Percentiles rank a stretch among this genome's conserved stretches.
These are phyloP conservation scores for Auricularia cornea DNA, from an alignment of 768 basidiomycete species.

Conservation along the genomic window DNA sequence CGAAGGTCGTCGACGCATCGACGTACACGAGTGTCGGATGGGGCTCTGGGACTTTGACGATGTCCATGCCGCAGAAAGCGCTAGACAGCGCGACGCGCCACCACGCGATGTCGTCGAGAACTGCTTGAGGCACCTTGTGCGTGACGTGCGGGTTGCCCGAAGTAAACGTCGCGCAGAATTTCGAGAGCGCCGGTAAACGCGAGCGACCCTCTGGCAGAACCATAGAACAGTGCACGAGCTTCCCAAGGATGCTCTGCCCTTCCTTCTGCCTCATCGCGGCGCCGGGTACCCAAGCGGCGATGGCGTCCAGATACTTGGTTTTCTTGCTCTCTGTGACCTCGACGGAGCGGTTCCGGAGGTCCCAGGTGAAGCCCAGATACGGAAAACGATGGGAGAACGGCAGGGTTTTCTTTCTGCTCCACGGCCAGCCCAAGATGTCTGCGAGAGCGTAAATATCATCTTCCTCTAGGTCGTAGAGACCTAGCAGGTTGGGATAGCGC, in stretches of 20 bases:
- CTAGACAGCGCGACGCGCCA: background rate
- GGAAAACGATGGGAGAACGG: background rate
- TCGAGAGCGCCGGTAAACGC: slow-evolving; percentile 13
- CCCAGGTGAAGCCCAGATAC: background rate
- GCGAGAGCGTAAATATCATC: slow-evolving; percentile 23
- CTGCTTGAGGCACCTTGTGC: background rate
- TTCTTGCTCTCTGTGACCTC: background rate
- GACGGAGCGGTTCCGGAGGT: background rate
- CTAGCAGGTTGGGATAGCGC: slow-evolving; percentile 2
- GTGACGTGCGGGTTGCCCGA: background rate
- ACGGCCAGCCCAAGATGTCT: slow-evolving; percentile 24
- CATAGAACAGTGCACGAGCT: slow-evolving; percentile 22
- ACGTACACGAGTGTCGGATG: slow-evolving; percentile 27
- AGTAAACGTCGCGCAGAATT: background rate
- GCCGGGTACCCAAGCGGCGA: background rate
- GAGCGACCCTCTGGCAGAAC: slow-evolving; percentile 21
- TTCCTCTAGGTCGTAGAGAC: slow-evolving; percentile 5
- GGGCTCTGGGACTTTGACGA: slow-evolving; percentile 8
- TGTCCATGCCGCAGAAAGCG: slow-evolving; percentile 9
- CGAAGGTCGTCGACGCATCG: slow-evolving; percentile 33
- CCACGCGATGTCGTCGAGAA: background rate
- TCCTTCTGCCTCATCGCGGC: slow-evolving; percentile 12
- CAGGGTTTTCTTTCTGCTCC: slow-evolving; percentile 16
- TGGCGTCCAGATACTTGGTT: background rate
- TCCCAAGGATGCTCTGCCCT: slow-evolving; percentile 23